These are phyloP conservation scores for Exophiala calicioides DNA, from an alignment of 2,329 filamentous ascomycete species.

Conservation along the genomic window DNA sequence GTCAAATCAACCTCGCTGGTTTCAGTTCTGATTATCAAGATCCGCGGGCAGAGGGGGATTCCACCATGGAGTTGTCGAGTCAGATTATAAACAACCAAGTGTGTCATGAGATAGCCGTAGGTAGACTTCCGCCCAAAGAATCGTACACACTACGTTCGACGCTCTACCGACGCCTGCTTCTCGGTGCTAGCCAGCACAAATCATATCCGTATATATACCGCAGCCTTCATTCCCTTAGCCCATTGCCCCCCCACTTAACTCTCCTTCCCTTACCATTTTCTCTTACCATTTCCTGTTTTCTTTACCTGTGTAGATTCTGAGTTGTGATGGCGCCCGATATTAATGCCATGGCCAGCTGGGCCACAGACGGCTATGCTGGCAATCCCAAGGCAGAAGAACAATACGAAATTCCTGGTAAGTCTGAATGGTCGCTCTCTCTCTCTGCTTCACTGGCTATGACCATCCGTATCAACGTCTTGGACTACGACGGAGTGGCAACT, in stretches of 20 bases:
- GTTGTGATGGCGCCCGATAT: constrained; percentile 30
- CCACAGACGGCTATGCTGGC: constrained; percentile 38
- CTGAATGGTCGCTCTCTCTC: background rate
- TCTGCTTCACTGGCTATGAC: background rate
- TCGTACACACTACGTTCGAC: no score
- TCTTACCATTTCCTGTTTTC: no score
- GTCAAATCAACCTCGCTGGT: no score
- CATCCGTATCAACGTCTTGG: background rate
- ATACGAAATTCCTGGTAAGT: constrained; percentile 45
- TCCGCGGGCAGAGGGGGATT: no score
- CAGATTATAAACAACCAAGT: no score
- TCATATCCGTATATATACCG: background rate
- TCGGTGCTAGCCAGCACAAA: no score
- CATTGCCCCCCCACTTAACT: background rate
- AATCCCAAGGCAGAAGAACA: constrained; percentile 50
- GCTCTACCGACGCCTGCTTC: no score
- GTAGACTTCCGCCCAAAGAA: no score
- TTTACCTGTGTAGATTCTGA: background rate
- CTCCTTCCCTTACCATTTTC: constrained; percentile 2
- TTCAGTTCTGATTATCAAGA: no score
- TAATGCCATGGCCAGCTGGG: constrained; percentile 25
- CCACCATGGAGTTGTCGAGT: no score
- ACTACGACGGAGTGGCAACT: no score
- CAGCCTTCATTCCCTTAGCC: background rate
- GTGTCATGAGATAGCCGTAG: no score